Percentiles rank a stretch among this genome's conserved stretches.
These are phyloP conservation scores for Agastache rugosa DNA, from an alignment of 257 asterid species.

Conservation along the genomic window DNA sequence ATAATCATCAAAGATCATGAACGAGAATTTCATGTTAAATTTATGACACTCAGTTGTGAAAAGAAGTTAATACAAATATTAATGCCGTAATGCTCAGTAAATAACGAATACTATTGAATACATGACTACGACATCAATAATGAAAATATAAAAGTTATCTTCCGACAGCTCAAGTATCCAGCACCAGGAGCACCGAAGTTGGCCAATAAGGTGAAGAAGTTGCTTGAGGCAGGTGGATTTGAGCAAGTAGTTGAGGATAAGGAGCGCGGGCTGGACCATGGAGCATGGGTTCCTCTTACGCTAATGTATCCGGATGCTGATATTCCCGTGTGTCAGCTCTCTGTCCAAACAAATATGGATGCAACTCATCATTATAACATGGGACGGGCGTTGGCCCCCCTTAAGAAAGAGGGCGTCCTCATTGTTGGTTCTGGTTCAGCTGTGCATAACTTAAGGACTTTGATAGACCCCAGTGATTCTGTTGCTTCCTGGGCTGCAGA, in stretches of 20 bases:
- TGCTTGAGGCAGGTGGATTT: constrained; percentile 62
- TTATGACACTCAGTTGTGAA: not conserved
- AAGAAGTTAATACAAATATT: not conserved
- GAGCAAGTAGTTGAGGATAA: constrained; percentile 58
- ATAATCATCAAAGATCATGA: not conserved
- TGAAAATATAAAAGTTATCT: constrained; percentile 1
- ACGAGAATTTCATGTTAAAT: not conserved
- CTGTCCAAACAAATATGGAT: constrained; percentile 66
- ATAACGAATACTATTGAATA: not conserved
- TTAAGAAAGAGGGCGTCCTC: constrained; percentile 76
- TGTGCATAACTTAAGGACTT: constrained; percentile 65
- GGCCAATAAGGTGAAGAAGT: constrained; percentile 64
- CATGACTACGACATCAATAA: not conserved
- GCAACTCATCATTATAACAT: constrained; percentile 73
- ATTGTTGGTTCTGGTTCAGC: constrained; percentile 85
- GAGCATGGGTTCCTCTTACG: constrained; percentile 91
- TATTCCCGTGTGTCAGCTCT: constrained; percentile 83
- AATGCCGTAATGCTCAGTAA: not conserved
- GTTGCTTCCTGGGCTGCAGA: constrained; percentile 73
- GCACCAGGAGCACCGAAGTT: constrained; percentile 85
- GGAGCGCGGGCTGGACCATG: constrained; percentile 81
- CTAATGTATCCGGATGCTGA: constrained; percentile 90
- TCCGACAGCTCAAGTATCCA: constrained; percentile 62
- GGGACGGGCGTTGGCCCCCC: constrained; percentile 75
- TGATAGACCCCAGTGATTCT: constrained; percentile 33